Evolutionary conservation across 2,329 filamentous ascomycete genomes (phyloP), one percentile per base, ranked within the genome.

Genomic region (Tolypocladium pustulatum): DNA sequence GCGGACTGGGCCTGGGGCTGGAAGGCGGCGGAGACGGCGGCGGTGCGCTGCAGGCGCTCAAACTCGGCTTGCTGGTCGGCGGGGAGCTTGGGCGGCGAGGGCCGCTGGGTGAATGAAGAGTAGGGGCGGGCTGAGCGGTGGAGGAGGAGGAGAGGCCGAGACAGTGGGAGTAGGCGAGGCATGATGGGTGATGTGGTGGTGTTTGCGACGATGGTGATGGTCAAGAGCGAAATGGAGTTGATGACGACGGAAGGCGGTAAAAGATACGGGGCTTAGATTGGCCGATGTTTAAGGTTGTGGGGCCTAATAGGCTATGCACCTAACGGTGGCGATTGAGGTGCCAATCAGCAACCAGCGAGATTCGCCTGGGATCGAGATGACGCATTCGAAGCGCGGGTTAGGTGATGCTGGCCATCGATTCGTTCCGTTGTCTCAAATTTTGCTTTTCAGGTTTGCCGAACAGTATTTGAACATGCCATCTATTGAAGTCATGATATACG

Each of bases 41-140:
- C 82, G 38, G 74, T 79, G 65, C 84, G 84, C 70, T 97, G 91
- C 4, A 97, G 87, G 49, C 86, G 82, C 74, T 97, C 92, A 72
- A 94, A 96, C 64, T 95, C 84, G 71, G 91, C 90, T 77, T 97
- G 92, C 66, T 96, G 87, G 72, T 90, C 86, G 67, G 91, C 86
- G 8, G 93, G 91, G 13, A 97, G 89, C 55, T 91, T 89, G 0
- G 91, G 92, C 20, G 94, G 94, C 9, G 90, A 76, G 30, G 93
- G 90, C 15, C 78, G 78, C 22, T 76, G 68, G 58, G 74, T 71
- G 73, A 81, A 82, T 62, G 75, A 64, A 59, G 73, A 71, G 66
- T 75, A 72, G 64, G 40, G 57, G 30, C 37, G 49, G 38, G 25
- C 17, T 2, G 43, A 22, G 46, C 36, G 32, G n/a, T 10, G 52